Evolutionary conservation across 2,329 filamentous ascomycete species (phyloP), one percentile per base, ranked within the genome.

Genomic region (Thelonectria discophora): DNA sequence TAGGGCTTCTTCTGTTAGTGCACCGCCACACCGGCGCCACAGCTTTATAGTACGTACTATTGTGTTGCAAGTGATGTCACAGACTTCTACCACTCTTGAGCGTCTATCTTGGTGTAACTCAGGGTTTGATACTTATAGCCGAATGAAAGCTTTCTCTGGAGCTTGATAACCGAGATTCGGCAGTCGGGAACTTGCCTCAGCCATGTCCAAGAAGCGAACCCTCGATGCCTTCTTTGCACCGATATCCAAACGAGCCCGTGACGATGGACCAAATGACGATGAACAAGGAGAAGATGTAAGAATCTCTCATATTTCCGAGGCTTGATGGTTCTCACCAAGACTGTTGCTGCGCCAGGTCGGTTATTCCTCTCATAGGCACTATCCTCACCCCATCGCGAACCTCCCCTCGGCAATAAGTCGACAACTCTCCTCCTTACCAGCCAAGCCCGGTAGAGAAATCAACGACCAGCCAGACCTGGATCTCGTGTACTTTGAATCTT

Each of bases 401-500:
- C 74, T 86, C 9, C 77, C 81, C 13, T 17, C 63, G 2, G 69
- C 75, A 8, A 67, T 85, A 9, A 72, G 71, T 50, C 74, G 70
- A 15, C 78, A 80, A 47, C 59, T 86, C 2, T 63, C 71, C 0
- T 80, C 78, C 4, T 68, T 82, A 2, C 87, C 88, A 6, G 81
- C 83, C 1, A 77, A 81, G 18, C 79, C 85, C 62, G 85, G 82
- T 1, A 81, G 78, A 47, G 69, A 73, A 3, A 89, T 93, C 66
- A 86, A 87, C 67, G 82, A 92, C 70, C 87, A 90, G 69, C 84
- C 86, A 0, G 85, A 93, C 65, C 82, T 94, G 0, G 89, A 94
- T 72, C 80, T 94, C 0, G 76, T 94, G 9, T 92, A 92, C 76
- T 94, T 90, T 73, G 84, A 92, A 69, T 90, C 91, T 0, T 94